These are phyloP conservation scores for Parsonsia alboflavescens DNA, from an alignment of 257 asterid species.

Conservation along the genomic window DNA sequence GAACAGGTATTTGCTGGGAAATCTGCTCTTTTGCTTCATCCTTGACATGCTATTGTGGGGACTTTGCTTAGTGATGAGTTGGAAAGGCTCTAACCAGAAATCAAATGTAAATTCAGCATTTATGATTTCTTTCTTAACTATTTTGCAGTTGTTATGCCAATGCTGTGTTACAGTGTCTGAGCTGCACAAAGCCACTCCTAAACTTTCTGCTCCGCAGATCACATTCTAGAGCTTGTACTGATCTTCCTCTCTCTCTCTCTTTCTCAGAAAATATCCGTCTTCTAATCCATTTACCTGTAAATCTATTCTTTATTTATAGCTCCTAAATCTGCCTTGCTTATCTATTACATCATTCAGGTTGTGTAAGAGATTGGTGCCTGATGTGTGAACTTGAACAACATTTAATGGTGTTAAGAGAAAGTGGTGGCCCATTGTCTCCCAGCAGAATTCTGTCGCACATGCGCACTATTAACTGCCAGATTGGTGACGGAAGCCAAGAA, in stretches of 20 bases:
- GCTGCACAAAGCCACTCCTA: slow-evolving; percentile 73
- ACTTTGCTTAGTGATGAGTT: background rate
- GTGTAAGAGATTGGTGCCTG: slow-evolving; percentile 78
- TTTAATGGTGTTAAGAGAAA: slow-evolving; percentile 48
- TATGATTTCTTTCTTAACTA: slow-evolving; percentile 12
- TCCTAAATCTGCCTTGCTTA: background rate
- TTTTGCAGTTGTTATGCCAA: slow-evolving; percentile 84
- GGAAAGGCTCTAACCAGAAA: slow-evolving; percentile 8
- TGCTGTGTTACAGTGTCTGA: slow-evolving; percentile 87
- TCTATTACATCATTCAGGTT: slow-evolving; percentile 35
- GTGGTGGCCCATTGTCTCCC: slow-evolving; percentile 68
- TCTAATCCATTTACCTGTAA: background rate
- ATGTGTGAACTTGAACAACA: slow-evolving; percentile 86
- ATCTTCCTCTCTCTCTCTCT: slow-evolving; percentile 3
- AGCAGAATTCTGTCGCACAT: slow-evolving; percentile 60
- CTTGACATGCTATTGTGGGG: background rate
- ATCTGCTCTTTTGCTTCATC: slow-evolving; percentile 11
- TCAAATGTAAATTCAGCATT: background rate
- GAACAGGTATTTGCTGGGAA: slow-evolving; percentile 48
- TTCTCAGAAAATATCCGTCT: background rate
- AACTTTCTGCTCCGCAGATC: slow-evolving; percentile 64
- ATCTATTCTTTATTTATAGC: background rate
- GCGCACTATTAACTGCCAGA: slow-evolving; percentile 66
- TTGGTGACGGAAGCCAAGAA: slow-evolving; percentile 90
- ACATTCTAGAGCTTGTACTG: slow-evolving; percentile 67